phyloP scores from a whole-genome alignment of 805 yeast species.

The Metschnikowia lunata region DNA sequence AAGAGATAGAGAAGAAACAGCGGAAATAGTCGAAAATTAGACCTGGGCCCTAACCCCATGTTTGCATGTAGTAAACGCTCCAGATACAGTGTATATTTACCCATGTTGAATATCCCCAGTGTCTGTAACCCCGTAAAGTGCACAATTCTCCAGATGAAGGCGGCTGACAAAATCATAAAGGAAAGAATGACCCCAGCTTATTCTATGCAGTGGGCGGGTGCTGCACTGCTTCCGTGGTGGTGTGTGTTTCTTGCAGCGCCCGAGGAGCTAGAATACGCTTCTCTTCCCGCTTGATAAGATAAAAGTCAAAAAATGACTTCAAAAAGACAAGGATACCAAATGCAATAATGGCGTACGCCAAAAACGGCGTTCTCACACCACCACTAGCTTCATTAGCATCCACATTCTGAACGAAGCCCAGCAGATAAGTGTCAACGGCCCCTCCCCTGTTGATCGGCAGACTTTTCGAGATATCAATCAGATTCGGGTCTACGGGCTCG shows the following conservation, averaged over 20 bases:
- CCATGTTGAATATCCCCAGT: too few relatives aligned
- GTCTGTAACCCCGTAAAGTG: too few relatives aligned
- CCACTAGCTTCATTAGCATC: conserved; percentile 7
- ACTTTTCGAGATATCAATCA: conserved; percentile 27
- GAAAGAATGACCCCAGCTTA: too few relatives aligned
- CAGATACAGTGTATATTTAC: too few relatives aligned
- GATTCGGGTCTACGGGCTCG: conserved; percentile 33
- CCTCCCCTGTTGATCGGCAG: conserved; percentile 24
- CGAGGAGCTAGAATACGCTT: conserved; percentile 49
- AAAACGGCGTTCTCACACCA: conserved; percentile 34
- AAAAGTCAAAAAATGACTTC: conserved; percentile 69
- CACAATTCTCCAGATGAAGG: too few relatives aligned
- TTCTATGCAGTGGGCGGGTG: conserved; percentile 5
- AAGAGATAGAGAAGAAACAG: not conserved
- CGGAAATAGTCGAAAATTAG: too few relatives aligned
- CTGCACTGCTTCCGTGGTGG: conserved; percentile 12
- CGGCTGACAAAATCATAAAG: too few relatives aligned
- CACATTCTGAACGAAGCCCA: conserved; percentile 32
- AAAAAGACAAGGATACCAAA: conserved; percentile 63
- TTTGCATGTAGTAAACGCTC: too few relatives aligned
- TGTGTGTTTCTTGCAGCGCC: conserved; percentile 12
- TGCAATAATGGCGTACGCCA: conserved; percentile 60
- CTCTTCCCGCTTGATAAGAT: conserved; percentile 75
- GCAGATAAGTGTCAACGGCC: conserved; percentile 25
- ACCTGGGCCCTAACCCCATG: too few relatives aligned